These are phyloP conservation scores for Pseudoturritis turrita DNA, from an alignment of 345 rosid species.

Conservation along the genomic window DNA sequence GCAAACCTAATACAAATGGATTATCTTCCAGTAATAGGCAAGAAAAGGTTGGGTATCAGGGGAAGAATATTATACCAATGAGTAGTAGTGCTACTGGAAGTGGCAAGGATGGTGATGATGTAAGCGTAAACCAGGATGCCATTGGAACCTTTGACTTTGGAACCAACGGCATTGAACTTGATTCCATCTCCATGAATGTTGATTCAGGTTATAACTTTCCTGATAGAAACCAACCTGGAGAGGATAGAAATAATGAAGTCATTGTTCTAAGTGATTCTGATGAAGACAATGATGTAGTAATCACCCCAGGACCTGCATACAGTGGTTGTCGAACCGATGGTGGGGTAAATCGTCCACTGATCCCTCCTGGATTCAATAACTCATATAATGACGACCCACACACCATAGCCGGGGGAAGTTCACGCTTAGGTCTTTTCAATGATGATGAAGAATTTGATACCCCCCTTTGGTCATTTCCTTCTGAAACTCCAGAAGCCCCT, in stretches of 20 bases:
- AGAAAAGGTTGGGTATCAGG: conserved; percentile 44
- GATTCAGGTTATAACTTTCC: conserved; percentile 49
- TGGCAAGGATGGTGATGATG: conserved; percentile 91
- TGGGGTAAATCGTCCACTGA: conserved; percentile 55
- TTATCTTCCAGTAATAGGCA: conserved; percentile 63
- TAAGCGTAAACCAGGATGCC: conserved; percentile 89
- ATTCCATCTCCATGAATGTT: conserved; percentile 65
- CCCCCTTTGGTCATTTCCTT: conserved; percentile 65
- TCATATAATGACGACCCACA: conserved; percentile 59
- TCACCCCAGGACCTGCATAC: conserved; percentile 50
- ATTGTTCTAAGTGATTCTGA: conserved; percentile 94
- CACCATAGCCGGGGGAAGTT: conserved; percentile 44
- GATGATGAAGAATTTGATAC: conserved; percentile 69
- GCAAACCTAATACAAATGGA: conserved; percentile 65
- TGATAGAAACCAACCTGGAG: conserved; percentile 48
- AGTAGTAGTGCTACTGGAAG: conserved; percentile 93
- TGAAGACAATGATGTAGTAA: conserved; percentile 63
- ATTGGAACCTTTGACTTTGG: conserved; percentile 57
- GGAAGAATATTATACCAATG: conserved; percentile 65
- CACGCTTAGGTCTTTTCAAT: conserved; percentile 63
- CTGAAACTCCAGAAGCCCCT: conserved; percentile 61
- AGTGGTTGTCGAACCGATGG: conserved; percentile 40
- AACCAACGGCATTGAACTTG: conserved; percentile 65
- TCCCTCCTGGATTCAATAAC: conserved; percentile 51
- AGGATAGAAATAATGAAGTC: conserved; percentile 54